Percentiles rank a stretch among this genome's conserved stretches.
Conservation (phyloP, 1,284 basidiomycete genomes). For the Marasmius fiardii region DNA sequence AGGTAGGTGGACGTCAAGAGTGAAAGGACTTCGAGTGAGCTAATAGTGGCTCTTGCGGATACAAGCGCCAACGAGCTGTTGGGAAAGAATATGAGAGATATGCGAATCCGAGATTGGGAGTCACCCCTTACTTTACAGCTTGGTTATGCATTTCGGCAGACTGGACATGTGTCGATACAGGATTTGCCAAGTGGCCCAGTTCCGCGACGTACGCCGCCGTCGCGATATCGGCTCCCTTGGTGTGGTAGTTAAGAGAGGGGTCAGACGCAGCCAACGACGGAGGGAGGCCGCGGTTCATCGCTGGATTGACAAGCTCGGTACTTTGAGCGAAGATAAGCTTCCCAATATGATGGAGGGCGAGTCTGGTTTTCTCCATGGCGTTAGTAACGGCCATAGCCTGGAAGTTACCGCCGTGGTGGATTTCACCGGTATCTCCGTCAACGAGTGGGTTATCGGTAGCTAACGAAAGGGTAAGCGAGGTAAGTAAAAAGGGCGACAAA, state of each 20-base stretch:
- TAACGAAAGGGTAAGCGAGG: slow-evolving; percentile 20
- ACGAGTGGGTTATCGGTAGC: slow-evolving; percentile 77
- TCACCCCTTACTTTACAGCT: slow-evolving; percentile 66
- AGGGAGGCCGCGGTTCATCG: slow-evolving; percentile 81
- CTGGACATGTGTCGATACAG: slow-evolving; percentile 83
- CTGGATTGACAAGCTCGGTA: slow-evolving; percentile 79
- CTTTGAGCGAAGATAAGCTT: slow-evolving; percentile 82
- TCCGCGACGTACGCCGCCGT: slow-evolving; percentile 79
- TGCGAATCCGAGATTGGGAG: slow-evolving; percentile 10
- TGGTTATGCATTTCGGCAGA: slow-evolving; percentile 89
- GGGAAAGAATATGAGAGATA: slow-evolving; percentile 11
- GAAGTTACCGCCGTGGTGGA: slow-evolving; percentile 87
- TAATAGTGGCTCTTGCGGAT: slow-evolving; percentile 75
- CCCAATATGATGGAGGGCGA: slow-evolving; percentile 78
- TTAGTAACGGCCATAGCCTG: slow-evolving; percentile 86
- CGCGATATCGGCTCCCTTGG: slow-evolving; percentile 85
- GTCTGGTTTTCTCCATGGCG: slow-evolving; percentile 85
- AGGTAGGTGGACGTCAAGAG: slow-evolving; percentile 74
- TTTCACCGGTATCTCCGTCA: slow-evolving; percentile 59
- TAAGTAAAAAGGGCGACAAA: slow-evolving; percentile 12
- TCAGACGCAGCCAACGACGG: slow-evolving; percentile 79
- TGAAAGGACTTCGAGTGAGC: slow-evolving; percentile 72
- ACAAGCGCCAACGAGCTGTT: slow-evolving; percentile 76
- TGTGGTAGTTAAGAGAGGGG: slow-evolving; percentile 79
- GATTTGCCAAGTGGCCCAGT: slow-evolving; percentile 78